Conservation (phyloP, 2,329 filamentous ascomycete genomes). For the Madurella fahalii region DNA sequence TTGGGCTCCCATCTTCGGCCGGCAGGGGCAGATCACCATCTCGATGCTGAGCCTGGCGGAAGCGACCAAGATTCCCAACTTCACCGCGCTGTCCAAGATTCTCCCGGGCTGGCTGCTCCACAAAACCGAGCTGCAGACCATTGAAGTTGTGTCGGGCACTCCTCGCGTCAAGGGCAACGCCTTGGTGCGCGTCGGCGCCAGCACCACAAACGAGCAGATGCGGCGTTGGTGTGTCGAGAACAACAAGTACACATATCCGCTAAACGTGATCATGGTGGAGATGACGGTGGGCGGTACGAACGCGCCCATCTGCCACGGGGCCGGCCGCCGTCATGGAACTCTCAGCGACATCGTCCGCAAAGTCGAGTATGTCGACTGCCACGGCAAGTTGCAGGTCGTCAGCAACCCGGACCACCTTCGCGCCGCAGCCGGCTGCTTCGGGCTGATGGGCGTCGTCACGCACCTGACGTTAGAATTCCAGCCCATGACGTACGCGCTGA, state of each 20-base stretch:
- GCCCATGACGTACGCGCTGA: conserved; percentile 44
- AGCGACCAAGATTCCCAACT: conserved; percentile 37
- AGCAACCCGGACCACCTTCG: conserved; percentile 36
- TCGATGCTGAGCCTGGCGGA: conserved; percentile 38
- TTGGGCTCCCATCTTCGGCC: conserved; percentile 39
- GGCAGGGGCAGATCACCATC: conserved; percentile 39
- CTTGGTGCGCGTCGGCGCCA: conserved; percentile 39
- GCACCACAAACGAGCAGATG: conserved; percentile 44
- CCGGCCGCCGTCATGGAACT: conserved; percentile 40
- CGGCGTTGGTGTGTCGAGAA: conserved; percentile 41
- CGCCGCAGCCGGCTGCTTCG: conserved; percentile 43
- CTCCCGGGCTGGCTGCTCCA: conserved; percentile 25
- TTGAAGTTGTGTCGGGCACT: conserved; percentile 32
- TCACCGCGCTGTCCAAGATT: conserved; percentile 27
- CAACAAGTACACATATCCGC: conserved; percentile 39
- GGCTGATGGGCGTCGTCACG: conserved; percentile 45
- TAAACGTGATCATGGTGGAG: conserved; percentile 46
- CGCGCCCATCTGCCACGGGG: conserved; percentile 44
- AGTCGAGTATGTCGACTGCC: conserved; percentile 46
- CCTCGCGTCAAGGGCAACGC: conserved; percentile 29
- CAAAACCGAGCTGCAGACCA: conserved; percentile 37
- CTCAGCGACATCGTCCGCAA: conserved; percentile 43
- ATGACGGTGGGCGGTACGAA: conserved; percentile 46
- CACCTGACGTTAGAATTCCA: conserved; percentile 46
- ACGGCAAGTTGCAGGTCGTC: conserved; percentile 39